Base-by-base conservation (phyloP, 768 basidiomycete species). In the Rhodotorula sphaerocarpa region DNA sequence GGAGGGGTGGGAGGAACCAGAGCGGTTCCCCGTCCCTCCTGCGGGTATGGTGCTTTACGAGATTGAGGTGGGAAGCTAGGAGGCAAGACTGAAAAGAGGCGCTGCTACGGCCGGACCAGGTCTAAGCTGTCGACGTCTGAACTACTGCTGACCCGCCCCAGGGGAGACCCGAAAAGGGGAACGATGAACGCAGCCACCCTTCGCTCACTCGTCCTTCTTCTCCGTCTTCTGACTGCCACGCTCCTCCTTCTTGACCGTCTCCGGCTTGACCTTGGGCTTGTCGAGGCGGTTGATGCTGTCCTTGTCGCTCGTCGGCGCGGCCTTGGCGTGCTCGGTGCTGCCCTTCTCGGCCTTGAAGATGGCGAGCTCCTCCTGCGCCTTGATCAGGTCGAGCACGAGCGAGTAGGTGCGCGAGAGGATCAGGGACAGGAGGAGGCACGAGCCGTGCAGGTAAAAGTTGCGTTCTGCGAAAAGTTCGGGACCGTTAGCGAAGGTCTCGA, bases 381-480 rank as follows among this genome's bases (percentile, higher is more conserved):
- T 84, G 66, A 96, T 85, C 69, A 95, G 84, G 74, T 96, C 90
- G 72, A 91, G 83, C 50, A 87, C 82, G 75, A 97, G 87, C 74
- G 86, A 85, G 79, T 96, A 96, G 6, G 87, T 88, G 71, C 92
- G 85, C 4, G 91, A 86, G 69, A 96, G 83, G 70, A 95, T 86
- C 59, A 97, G 84, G 14, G 93, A 95, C 27, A 99, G 84, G 84
- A 96, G 95, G 50, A 99, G 81, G 63, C 87, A 89, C 75, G 90
- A 91, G 1, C 88, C 88, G 11, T 67, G 64, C 21, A 96, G 82
- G 75, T 96, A 96, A 61, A 86, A 84, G 74, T 93, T 95, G 58
- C 90, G 81, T 74, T 92, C 89, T 4, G 89, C 81, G 71, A 55
- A 27, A 71, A 50, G n/a, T 55, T 74, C 72, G 66, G 61, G n/a